Base-by-base conservation (phyloP, 306 rosid species). In the Prinsepia uniflora region DNA sequence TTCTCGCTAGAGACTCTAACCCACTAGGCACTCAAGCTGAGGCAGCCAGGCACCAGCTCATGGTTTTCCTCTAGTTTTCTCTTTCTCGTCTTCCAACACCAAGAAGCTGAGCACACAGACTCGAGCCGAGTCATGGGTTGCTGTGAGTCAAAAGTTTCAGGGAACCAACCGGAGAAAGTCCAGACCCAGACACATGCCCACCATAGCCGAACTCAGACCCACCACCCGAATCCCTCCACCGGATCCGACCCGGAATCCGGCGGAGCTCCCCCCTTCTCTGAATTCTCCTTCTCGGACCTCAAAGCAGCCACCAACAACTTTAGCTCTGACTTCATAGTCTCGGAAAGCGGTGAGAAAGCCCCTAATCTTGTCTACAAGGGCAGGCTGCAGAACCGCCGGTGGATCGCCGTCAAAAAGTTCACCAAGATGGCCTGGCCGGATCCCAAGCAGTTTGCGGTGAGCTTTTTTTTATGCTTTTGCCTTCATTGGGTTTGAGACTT, bases 401-500 rank as follows among this genome's bases (percentile, higher is more conserved):
- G 89, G 95, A 91, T 94, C 85, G 99, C 99, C 0, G 97, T 95
- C 22, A 95, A 95, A 89, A 91, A 89, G 92, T 95, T 91, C 80
- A 73, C 91, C 48, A 95, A 91, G 62, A 78, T 85, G 57, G 97
- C 97, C 8, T 95, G 99, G 97, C 99, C 99, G 18, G 92, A 95
- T 80, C 89, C 99, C 68, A 86, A 91, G 76, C 99, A 91, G 67
- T 95, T 95, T 72, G 96, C 87, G 48, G 94, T 88, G 79, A 22
- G 13, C 22, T 17, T 15, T 2, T 15, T 2, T 3, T 6, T 22
- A 14, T 39, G 6, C 50, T 85, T 15, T 74, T 43, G 5, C 12
- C 6, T 13, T 40, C 15, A 1, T 59, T 36, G 8, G 3, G 7
- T 43, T 53, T 42, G 20, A 11, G n/a, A 56, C 39, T 19, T 49